A percentile compares a stretch with the other conserved stretches of the same genome.
phyloP scores from a whole-genome alignment of 1,139 yeast species.

The Blastobotrys raffinosifermentans region DNA sequence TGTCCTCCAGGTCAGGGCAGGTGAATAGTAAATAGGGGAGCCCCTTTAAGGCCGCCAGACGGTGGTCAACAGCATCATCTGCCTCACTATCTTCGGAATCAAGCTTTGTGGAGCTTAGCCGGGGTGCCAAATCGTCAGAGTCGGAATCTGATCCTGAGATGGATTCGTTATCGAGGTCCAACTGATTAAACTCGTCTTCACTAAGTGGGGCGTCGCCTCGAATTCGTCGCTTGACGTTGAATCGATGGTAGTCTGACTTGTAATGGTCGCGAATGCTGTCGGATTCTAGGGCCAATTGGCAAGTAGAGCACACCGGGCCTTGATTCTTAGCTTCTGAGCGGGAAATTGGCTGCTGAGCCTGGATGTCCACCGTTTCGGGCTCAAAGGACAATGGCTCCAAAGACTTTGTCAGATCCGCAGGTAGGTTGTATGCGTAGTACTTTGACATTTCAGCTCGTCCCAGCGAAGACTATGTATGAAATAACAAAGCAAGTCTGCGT shows the following conservation, averaged over 20 bases:
- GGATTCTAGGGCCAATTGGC: slow-evolving; percentile 8
- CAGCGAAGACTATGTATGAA: no score
- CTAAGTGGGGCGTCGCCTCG: slow-evolving; percentile 44
- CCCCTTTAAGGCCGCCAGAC: slow-evolving; percentile 25
- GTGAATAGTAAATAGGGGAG: slow-evolving; percentile 58
- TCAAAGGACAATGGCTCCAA: slow-evolving; percentile 56
- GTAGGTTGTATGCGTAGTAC: slow-evolving; percentile 48
- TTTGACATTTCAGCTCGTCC: slow-evolving; percentile 6
- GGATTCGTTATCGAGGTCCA: slow-evolving; percentile 44
- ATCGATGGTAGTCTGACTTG: slow-evolving; percentile 55
- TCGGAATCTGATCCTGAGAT: slow-evolving; percentile 43
- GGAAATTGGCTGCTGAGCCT: no score
- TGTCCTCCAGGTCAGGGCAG: slow-evolving; percentile 42
- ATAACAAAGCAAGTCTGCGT: no score
- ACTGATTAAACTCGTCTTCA: slow-evolving; percentile 54
- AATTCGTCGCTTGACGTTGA: slow-evolving; percentile 52
- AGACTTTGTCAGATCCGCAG: slow-evolving; percentile 40
- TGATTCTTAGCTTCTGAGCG: no score
- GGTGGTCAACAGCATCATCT: slow-evolving; percentile 28
- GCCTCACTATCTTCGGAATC: slow-evolving; percentile 24
- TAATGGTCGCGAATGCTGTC: slow-evolving; percentile 43
- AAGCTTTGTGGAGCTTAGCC: slow-evolving; percentile 15
- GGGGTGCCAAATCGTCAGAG: slow-evolving; percentile 16
- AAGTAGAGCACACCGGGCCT: no score
- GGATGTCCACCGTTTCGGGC: slow-evolving; percentile 35